Conservation (phyloP, 352 stramenopile species). For the Globisporangium cederbergense region DNA sequence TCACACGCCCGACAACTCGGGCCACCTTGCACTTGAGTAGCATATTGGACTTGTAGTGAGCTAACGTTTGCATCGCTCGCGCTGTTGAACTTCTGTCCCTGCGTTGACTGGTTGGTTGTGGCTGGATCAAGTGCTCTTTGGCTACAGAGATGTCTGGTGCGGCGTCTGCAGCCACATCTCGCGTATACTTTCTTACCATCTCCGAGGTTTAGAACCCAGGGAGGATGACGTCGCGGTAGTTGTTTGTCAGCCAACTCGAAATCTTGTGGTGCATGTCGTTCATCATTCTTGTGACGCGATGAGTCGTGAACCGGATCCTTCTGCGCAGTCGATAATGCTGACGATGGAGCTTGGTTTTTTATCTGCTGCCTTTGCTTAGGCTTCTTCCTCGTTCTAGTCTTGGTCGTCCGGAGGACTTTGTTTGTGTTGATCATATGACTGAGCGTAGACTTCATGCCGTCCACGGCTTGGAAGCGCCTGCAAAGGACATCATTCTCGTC, state of each 20-base stretch:
- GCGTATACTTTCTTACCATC: neutral
- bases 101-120: no score
- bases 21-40: no score
- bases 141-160: neutral
- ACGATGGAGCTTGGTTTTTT: neutral
- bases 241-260: neutral
- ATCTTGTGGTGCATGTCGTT: neutral
- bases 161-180: neutral
- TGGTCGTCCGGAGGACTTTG: neutral
- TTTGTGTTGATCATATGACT: neutral
- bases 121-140: neutral
- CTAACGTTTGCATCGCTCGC: no score
- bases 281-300: neutral
- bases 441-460: neutral
- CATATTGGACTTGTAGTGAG: no score
- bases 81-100: no score
- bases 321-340: neutral
- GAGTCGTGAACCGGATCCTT: neutral
- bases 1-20: no score
- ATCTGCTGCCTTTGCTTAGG: neutral
- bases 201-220: neutral
- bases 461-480: neutral
- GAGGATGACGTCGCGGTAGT: neutral
- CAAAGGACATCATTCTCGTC: neutral
- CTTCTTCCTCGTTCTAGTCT: neutral